Percentiles rank a stretch among this genome's conserved stretches.
Evolutionary conservation across 1,284 basidiomycete species (phyloP).

Genomic region (Salmacisia buchloeana): DNA sequence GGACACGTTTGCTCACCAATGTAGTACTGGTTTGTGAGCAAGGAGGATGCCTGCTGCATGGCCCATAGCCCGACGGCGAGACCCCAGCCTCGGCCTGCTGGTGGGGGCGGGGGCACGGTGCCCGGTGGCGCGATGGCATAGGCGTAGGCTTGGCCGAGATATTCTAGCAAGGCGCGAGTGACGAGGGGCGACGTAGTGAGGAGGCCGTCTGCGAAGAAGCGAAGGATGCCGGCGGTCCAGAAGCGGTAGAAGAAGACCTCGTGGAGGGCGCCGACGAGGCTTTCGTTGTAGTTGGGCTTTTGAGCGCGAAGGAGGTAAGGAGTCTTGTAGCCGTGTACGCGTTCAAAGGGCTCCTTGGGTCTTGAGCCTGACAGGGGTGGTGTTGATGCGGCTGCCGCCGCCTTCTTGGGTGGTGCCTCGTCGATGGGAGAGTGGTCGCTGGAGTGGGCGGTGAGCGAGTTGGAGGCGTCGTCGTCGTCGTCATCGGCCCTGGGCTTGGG

Average conservation of each 20-base stretch:
- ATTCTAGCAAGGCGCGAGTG: conserved; percentile 64
- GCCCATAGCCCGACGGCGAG: conserved; percentile 58
- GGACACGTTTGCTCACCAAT: conserved; percentile 16
- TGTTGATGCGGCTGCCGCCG: not conserved
- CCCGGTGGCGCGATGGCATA: conserved; percentile 57
- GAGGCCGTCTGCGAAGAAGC: conserved; percentile 16
- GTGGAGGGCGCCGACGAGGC: conserved; percentile 22
- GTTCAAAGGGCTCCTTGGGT: not conserved
- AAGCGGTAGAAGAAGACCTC: conserved; percentile 23
- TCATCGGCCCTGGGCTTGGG: not conserved
- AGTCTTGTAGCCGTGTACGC: not conserved
- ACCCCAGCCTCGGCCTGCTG: conserved; percentile 65
- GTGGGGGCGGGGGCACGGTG: conserved; percentile 37
- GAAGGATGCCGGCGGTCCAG: conserved; percentile 24
- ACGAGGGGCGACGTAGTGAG: conserved; percentile 28
- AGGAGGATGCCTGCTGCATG: conserved; percentile 21
- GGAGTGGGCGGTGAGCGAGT: not conserved
- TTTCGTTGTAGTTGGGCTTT: conserved; percentile 16
- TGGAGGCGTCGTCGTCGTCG: not conserved
- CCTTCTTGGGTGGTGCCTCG: not conserved
- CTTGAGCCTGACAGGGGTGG: not conserved
- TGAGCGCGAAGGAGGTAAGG: not conserved
- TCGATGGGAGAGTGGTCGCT: conserved; percentile 7
- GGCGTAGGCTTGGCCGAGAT: conserved; percentile 63
- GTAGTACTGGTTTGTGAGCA: conserved; percentile 15